Conservation (phyloP, 1,139 yeast genomes). For the Suhomyces bribrorum region DNA sequence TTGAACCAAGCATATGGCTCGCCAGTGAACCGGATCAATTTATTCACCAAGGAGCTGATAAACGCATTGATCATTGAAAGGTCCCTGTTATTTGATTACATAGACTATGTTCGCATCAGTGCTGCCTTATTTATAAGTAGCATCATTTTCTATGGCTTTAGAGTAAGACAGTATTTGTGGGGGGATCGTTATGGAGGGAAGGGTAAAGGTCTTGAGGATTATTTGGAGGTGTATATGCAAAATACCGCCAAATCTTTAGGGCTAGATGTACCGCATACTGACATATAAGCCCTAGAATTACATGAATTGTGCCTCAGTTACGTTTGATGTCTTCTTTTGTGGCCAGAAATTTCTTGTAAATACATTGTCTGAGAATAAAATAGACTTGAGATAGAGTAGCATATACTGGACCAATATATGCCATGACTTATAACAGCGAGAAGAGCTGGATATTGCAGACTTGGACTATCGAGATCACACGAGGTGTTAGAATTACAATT, state of each 20-base stretch:
- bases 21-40: slow-evolving; percentile 69
- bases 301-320: too few species aligned
- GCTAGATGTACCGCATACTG: slow-evolving; percentile 29
- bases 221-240: slow-evolving; percentile 45
- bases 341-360: too few species aligned
- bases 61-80: slow-evolving; percentile 20
- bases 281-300: too few species aligned
- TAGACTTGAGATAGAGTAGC: too few species aligned
- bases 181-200: slow-evolving; percentile 36
- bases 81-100: slow-evolving; percentile 22
- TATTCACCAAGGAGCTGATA: slow-evolving; percentile 59
- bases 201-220: slow-evolving; percentile 49
- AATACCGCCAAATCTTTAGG: slow-evolving; percentile 46
- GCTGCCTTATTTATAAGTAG: slow-evolving; percentile 46
- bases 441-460: too few species aligned
- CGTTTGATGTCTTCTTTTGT: too few species aligned
- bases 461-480: too few species aligned
- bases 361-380: too few species aligned
- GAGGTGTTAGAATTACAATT: too few species aligned
- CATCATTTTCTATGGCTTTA: slow-evolving; percentile 39
- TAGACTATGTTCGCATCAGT: slow-evolving; percentile 34
- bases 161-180: slow-evolving; percentile 40
- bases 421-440: too few species aligned
- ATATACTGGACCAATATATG: too few species aligned
- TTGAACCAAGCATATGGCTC: slow-evolving; percentile 66